Conservation (phyloP, 2,329 filamentous ascomycete species). For the Fusarium sublunatum region DNA sequence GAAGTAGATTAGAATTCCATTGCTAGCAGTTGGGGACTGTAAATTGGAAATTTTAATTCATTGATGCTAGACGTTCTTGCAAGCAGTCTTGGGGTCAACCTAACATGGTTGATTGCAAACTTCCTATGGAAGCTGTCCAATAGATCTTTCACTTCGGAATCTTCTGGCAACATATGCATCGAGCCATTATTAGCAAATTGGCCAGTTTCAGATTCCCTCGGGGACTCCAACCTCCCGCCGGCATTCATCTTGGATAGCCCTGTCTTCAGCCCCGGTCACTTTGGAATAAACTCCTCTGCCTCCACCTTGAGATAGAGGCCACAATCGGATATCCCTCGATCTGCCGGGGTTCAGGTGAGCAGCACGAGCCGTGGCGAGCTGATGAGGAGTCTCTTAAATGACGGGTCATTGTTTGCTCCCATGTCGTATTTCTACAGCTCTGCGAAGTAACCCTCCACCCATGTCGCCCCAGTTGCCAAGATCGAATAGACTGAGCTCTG, state of each 20-base stretch:
- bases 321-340: too few species aligned
- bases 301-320: not conserved
- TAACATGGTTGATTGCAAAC: too few species aligned
- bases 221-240: not conserved
- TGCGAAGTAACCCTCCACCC: slow-evolving; percentile 25
- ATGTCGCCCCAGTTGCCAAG: slow-evolving; percentile 14
- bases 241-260: not conserved
- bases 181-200: not conserved
- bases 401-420: slow-evolving; percentile 22
- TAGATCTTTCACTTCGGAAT: not conserved
- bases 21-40: too few species aligned
- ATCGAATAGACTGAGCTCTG: slow-evolving; percentile 6
- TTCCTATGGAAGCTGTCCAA: not conserved
- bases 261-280: not conserved
- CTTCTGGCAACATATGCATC: not conserved
- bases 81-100: too few species aligned
- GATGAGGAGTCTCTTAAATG: slow-evolving; percentile 11
- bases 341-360: not conserved
- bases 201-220: slow-evolving; percentile 3
- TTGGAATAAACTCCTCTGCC: not conserved
- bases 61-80: too few species aligned
- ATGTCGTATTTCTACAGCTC: slow-evolving; percentile 15
- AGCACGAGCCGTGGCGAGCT: slow-evolving; percentile 4
- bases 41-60: too few species aligned
- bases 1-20: too few species aligned